phyloP scores from a whole-genome alignment of 768 basidiomycete genomes.

The Termitomyces sp. region DNA sequence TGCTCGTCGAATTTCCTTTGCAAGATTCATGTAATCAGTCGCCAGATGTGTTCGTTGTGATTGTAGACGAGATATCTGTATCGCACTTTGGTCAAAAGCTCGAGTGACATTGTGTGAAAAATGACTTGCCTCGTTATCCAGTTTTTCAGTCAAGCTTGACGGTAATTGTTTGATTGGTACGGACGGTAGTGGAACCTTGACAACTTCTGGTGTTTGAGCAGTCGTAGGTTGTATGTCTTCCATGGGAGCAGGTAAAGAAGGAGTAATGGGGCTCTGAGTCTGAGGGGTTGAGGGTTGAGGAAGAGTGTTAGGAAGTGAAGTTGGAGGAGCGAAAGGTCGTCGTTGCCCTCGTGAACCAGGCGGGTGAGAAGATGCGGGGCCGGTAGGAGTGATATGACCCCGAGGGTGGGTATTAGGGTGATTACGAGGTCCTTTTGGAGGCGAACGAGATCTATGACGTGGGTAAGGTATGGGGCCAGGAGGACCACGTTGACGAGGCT shows the following conservation, averaged over 20 bases:
- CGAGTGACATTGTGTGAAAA: not conserved
- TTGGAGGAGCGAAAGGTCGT: constrained; percentile 11
- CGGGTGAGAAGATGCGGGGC: constrained; percentile 15
- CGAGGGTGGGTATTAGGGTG: constrained; percentile 11
- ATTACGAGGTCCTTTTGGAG: constrained; percentile 37
- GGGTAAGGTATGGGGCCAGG: constrained; percentile 13
- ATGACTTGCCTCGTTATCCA: constrained; percentile 16
- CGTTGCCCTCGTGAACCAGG: constrained; percentile 17
- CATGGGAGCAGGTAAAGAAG: not conserved
- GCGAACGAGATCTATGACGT: constrained; percentile 27
- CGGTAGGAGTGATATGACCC: constrained; percentile 13
- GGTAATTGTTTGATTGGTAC: constrained; percentile 26
- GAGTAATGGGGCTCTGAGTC: not conserved
- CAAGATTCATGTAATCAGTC: constrained; percentile 34
- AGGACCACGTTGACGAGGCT: constrained; percentile 16
- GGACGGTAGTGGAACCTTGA: constrained; percentile 18
- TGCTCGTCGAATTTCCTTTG: constrained; percentile 43
- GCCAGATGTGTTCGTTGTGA: constrained; percentile 34
- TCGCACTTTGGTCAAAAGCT: not conserved
- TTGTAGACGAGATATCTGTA: constrained; percentile 30
- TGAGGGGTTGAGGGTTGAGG: not conserved
- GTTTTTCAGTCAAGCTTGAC: constrained; percentile 22
- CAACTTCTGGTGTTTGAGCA: not conserved
- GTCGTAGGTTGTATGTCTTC: constrained; percentile 1
- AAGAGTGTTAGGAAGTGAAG: not conserved